phyloP scores from a whole-genome alignment of 2,329 filamentous ascomycete species.

The Bipolaris victoriae region DNA sequence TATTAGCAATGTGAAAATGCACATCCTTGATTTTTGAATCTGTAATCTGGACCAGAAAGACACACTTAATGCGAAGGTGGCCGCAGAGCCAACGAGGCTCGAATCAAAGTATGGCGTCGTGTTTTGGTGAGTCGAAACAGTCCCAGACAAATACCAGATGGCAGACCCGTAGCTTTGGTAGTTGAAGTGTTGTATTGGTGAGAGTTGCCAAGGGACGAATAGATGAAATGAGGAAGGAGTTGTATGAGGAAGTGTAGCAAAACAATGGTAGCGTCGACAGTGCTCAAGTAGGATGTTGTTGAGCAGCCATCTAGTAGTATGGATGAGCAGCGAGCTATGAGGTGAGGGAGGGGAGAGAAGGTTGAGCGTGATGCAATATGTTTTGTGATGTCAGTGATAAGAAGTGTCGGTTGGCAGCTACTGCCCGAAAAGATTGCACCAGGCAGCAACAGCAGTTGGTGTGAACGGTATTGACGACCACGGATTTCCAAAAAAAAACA shows the following conservation, averaged over 20 bases:
- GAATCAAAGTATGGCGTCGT: background rate
- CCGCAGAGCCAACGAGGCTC: conserved; percentile 1
- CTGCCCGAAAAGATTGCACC: background rate
- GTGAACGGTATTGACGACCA: background rate
- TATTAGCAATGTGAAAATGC: background rate
- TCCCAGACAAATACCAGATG: background rate
- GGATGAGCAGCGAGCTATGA: conserved; percentile 1
- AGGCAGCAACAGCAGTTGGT: background rate
- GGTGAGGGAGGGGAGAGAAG: background rate
- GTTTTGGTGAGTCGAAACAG: background rate
- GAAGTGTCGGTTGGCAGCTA: background rate
- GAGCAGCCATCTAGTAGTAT: conserved; percentile 4
- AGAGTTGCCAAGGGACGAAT: background rate
- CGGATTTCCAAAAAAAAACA: no score
- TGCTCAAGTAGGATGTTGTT: conserved; percentile 14
- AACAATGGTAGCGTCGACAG: background rate
- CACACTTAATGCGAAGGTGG: conserved; percentile 6
- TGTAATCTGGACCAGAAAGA: background rate
- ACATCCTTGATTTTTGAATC: background rate
- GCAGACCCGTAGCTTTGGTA: background rate
- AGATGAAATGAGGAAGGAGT: background rate
- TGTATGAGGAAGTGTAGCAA: background rate
- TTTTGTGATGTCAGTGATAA: background rate
- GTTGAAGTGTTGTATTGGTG: background rate
- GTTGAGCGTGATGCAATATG: background rate